phyloP scores from a whole-genome alignment of 1,284 basidiomycete genomes.

The Mycocalia duriaeana region DNA sequence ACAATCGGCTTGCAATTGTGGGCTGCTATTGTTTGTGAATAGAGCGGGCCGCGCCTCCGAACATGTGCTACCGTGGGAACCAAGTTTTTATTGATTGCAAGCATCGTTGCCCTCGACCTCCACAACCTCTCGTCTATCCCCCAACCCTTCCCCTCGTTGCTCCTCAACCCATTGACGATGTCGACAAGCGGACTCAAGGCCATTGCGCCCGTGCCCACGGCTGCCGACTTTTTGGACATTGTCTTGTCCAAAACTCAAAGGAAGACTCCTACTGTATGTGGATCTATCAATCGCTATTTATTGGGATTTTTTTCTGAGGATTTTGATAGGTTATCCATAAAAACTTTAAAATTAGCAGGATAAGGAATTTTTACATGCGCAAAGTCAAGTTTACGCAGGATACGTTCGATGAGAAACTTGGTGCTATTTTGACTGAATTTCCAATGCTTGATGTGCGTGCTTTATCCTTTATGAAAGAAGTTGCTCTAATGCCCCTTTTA shows the following conservation, averaged over 20 bases:
- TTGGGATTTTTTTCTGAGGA: not conserved
- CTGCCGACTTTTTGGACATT: constrained; percentile 93
- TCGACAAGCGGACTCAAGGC: constrained; percentile 87
- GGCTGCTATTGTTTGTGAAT: no score
- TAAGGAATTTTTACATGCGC: constrained; percentile 95
- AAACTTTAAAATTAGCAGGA: constrained; percentile 98
- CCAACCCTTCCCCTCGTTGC: not conserved
- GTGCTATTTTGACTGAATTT: constrained; percentile 91
- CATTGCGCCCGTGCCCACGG: constrained; percentile 96
- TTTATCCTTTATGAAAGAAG: constrained; percentile 1
- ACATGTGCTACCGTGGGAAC: no score
- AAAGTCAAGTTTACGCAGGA: constrained; percentile 99
- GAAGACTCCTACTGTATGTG: constrained; percentile 91
- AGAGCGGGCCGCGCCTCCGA: no score
- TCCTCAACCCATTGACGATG: constrained; percentile 41
- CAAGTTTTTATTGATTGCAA: no score
- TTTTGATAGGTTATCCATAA: constrained; percentile 83
- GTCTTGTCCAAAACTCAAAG: constrained; percentile 91
- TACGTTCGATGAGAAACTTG: constrained; percentile 94
- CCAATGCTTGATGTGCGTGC: constrained; percentile 87
- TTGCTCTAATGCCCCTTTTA: constrained; percentile 28
- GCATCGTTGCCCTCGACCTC: no score
- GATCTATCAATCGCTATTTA: constrained; percentile 1
- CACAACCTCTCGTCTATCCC: no score
- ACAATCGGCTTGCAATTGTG: no score